These are phyloP conservation scores for Bipolaris gigantea DNA, from an alignment of 2,329 filamentous ascomycete species.

Conservation along the genomic window DNA sequence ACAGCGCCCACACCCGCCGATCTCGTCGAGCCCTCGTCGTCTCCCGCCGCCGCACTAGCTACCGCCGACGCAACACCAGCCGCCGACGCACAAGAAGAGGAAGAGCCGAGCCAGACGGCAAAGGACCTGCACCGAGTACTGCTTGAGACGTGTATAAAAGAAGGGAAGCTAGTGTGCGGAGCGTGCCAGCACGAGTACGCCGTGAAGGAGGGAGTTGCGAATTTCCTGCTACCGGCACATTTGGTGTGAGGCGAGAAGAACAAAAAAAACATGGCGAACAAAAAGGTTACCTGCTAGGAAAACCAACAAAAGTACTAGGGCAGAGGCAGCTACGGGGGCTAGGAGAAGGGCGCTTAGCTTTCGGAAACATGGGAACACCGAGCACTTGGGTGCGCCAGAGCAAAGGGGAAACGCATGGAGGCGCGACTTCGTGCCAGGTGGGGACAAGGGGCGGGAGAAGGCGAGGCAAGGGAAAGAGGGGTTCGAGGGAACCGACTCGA, in stretches of 20 bases:
- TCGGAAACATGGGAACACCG: not conserved
- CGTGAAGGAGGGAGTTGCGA: constrained; percentile 93
- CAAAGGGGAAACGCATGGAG: not conserved
- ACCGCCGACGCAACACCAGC: constrained; percentile 27
- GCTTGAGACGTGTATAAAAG: constrained; percentile 84
- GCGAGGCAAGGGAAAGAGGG: no score
- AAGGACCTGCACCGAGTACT: constrained; percentile 79
- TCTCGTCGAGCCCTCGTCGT: constrained; percentile 26
- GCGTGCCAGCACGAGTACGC: constrained; percentile 93
- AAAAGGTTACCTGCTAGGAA: not conserved
- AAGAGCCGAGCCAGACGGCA: constrained; percentile 67
- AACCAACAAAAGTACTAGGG: no score
- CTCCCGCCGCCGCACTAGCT: not conserved
- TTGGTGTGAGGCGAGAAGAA: constrained; percentile 60
- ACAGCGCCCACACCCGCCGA: constrained; percentile 38
- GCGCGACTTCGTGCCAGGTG: not conserved
- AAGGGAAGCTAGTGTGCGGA: constrained; percentile 86
- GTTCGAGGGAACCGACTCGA: constrained; percentile 13
- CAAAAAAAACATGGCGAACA: no score
- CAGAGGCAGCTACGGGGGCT: not conserved
- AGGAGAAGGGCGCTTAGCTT: not conserved
- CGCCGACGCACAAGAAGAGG: constrained; percentile 48
- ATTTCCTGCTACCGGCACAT: constrained; percentile 92
- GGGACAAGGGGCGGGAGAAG: not conserved
- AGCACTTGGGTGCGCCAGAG: not conserved